These are phyloP conservation scores for Zygosaccharomyces bisporus DNA, from an alignment of 805 yeast species.

Conservation along the genomic window DNA sequence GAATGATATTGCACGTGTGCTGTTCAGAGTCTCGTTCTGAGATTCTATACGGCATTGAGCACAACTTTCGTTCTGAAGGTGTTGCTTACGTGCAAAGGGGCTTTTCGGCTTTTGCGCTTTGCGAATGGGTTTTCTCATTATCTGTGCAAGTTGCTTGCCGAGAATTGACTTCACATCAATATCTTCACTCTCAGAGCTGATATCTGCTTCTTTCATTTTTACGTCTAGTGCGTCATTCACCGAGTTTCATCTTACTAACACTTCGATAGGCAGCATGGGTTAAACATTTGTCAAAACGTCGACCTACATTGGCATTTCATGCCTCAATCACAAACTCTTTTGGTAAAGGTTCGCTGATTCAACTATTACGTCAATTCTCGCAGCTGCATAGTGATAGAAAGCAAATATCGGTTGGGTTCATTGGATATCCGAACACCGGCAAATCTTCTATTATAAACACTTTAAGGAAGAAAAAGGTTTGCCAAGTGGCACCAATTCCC, in stretches of 20 bases:
- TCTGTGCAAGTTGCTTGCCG: constrained; percentile 53
- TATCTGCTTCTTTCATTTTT: neutral
- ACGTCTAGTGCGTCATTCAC: constrained; percentile 1
- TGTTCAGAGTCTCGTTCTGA: constrained; percentile 37
- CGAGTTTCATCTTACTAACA: constrained; percentile 17
- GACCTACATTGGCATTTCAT: constrained; percentile 95
- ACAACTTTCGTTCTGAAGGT: constrained; percentile 45
- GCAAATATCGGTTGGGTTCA: constrained; percentile 94
- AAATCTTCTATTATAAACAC: constrained; percentile 95
- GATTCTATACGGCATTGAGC: constrained; percentile 34
- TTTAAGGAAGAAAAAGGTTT: constrained; percentile 88
- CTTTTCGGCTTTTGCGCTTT: constrained; percentile 77
- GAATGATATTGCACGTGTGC: constrained; percentile 61
- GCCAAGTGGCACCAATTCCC: constrained; percentile 96
- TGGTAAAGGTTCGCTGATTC: constrained; percentile 95
- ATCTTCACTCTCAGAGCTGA: neutral
- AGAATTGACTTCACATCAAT: constrained; percentile 77
- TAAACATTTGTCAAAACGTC: constrained; percentile 83
- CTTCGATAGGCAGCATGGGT: constrained; percentile 93
- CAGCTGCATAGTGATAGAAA: constrained; percentile 86
- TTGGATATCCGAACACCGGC: constrained; percentile 98
- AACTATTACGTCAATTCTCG: constrained; percentile 88
- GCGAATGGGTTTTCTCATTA: constrained; percentile 10
- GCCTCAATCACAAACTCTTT: constrained; percentile 96
- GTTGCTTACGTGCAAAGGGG: constrained; percentile 45